Base-by-base conservation (phyloP, 176 grass and related monocot species). In the Zizania latifolia region DNA sequence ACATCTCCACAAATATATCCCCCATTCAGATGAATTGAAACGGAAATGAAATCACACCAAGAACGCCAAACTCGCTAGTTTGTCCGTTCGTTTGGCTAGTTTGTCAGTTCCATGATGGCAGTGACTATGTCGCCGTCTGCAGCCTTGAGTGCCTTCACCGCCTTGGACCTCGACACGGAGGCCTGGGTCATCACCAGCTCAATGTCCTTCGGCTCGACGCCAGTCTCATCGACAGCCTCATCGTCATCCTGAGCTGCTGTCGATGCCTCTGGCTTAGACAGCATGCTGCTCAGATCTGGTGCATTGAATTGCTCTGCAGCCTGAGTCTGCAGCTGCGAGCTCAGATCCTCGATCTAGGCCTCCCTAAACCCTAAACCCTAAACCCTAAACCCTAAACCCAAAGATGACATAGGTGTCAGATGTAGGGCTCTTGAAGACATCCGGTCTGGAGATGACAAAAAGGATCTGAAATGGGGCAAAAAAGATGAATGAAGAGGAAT, bases 401-500 rank as follows among this genome's bases (percentile, higher is more conserved):
- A 93, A 93, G 34, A 93, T 93, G 16, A 89, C 90, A 3, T 93
- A 93, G 14, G 90, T 93, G 76, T 93, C 90, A 2, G 86, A 93
- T 0, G 51, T 76, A 0, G 86, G 90, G 59, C 90, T 89, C 86
- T 93, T 93, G 80, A 93, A 93, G 43, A 93, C 86, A 44, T 93
- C 83, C 19, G 90, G 90, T 54, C 89, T 93, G 54, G 86, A 89
- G 32, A 93, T 93, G 48, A 93, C 86, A 30, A 93, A 86, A 10
- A 89, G 59, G 34, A 93, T 86, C 83, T 89, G 34, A 36, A 68
- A 68, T 2, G 2, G 12, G 24, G 58, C 33, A 66, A 4, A 48
- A n/a, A 31, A 60, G 54, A 16, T 67, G 26, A 22, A 17, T 1
- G 12, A 79, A 23, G 5, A 62, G 17, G 17, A 33, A 1, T 30